phyloP scores from a whole-genome alignment of 768 basidiomycete genomes.

The Hortiboletus flavorubellus region DNA sequence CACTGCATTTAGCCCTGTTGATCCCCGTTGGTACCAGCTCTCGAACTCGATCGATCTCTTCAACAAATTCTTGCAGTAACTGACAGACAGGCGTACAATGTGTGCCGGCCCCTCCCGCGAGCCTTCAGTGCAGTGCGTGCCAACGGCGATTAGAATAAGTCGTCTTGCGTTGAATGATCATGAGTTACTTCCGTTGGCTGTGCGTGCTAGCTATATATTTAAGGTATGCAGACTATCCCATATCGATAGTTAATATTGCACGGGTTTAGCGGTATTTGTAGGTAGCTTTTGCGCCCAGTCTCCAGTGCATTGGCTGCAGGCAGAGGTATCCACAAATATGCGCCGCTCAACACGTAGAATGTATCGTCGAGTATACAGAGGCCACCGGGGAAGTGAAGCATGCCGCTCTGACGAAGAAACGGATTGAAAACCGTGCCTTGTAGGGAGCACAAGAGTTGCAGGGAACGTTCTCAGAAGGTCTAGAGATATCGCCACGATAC shows the following conservation, averaged over 20 bases:
- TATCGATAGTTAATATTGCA: neutral
- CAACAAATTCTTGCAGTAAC: neutral
- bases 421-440: too few species aligned
- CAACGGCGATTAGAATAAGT: neutral
- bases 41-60: neutral
- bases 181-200: neutral
- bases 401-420: too few species aligned
- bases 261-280: neutral
- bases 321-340: too few species aligned
- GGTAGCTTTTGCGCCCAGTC: neutral
- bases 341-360: too few species aligned
- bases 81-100: neutral
- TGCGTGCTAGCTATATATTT: neutral
- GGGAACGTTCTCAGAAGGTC: too few species aligned
- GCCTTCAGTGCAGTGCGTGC: conserved; percentile 3
- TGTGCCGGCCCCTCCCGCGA: conserved; percentile 15
- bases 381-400: too few species aligned
- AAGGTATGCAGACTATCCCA: neutral
- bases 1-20: neutral
- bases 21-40: neutral
- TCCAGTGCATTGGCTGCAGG: neutral
- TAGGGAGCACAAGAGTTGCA: too few species aligned
- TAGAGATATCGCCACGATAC: too few species aligned
- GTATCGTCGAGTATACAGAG: too few species aligned
- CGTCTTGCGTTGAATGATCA: neutral